A percentile compares a stretch with the other conserved stretches of the same genome.
phyloP scores from a whole-genome alignment of 1,284 basidiomycete genomes.

The Cutaneotrichosporon cutaneum region DNA sequence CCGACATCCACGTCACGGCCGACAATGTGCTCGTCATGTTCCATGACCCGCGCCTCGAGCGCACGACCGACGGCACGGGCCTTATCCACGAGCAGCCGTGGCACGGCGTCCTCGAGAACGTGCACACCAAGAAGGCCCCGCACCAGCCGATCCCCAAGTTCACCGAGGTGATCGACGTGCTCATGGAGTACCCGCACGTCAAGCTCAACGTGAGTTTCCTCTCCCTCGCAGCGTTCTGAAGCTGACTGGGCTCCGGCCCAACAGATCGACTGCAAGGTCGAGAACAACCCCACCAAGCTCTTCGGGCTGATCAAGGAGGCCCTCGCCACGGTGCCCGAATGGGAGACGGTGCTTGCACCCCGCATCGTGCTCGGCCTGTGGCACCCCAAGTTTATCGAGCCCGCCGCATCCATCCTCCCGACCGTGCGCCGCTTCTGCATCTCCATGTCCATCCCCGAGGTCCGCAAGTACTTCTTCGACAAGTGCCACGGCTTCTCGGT shows the following conservation, averaged over 20 bases:
- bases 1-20: slow-evolving; percentile 91
- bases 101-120: slow-evolving; percentile 58
- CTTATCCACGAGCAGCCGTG: slow-evolving; percentile 57
- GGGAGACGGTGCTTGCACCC: slow-evolving; percentile 78
- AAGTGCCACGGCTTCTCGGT: slow-evolving; percentile 87
- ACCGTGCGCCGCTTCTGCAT: slow-evolving; percentile 85
- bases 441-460: slow-evolving; percentile 63
- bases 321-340: slow-evolving; percentile 68
- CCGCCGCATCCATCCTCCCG: slow-evolving; percentile 73
- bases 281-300: slow-evolving; percentile 83
- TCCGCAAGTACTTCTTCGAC: slow-evolving; percentile 86
- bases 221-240: slow-evolving; percentile 65
- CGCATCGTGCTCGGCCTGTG: slow-evolving; percentile 76
- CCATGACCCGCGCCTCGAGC: slow-evolving; percentile 72
- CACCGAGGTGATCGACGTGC: slow-evolving; percentile 71
- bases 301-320: slow-evolving; percentile 79
- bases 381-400: slow-evolving; percentile 74
- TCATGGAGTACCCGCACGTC: slow-evolving; percentile 71
- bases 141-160: slow-evolving; percentile 85
- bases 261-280: slow-evolving; percentile 65
- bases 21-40: slow-evolving; percentile 93
- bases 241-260: slow-evolving; percentile 65
- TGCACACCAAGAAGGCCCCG: slow-evolving; percentile 77
- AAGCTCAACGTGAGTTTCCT: slow-evolving; percentile 74
- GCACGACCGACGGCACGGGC: slow-evolving; percentile 60